phyloP scores from a whole-genome alignment of 192 early-diverging fungal genomes.

The Coemansia sp. region DNA sequence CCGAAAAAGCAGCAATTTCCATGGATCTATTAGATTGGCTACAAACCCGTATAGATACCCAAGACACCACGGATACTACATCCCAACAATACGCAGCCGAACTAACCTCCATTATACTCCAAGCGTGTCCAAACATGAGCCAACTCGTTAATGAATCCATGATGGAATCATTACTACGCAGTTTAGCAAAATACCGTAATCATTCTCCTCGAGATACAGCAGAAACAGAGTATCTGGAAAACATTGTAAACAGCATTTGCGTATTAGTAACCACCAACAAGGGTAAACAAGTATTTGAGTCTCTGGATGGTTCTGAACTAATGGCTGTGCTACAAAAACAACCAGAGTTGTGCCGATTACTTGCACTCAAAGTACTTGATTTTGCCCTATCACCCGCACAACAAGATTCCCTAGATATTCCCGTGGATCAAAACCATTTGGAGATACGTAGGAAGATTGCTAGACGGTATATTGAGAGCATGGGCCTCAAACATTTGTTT shows the following conservation, averaged over 20 bases:
- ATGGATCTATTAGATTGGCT: slow-evolving; percentile 75
- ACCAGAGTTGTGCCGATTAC: slow-evolving; percentile 71
- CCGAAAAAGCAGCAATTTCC: slow-evolving; percentile 60
- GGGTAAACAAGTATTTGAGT: slow-evolving; percentile 71
- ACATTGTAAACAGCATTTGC: slow-evolving; percentile 81
- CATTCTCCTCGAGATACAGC: slow-evolving; percentile 76
- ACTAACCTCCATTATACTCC: slow-evolving; percentile 79
- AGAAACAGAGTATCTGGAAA: slow-evolving; percentile 91
- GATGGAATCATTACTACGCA: slow-evolving; percentile 66
- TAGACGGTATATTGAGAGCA: slow-evolving; percentile 72
- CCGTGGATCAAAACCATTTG: not conserved
- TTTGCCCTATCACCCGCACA: slow-evolving; percentile 60
- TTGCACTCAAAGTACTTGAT: slow-evolving; percentile 84
- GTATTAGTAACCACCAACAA: slow-evolving; percentile 61
- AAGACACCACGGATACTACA: slow-evolving; percentile 65
- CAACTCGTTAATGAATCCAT: slow-evolving; percentile 48
- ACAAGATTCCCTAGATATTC: not conserved
- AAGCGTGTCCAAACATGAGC: slow-evolving; percentile 54
- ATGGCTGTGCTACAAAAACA: slow-evolving; percentile 91
- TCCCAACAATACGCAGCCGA: slow-evolving; percentile 88
- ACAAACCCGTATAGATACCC: slow-evolving; percentile 53
- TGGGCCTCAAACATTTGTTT: slow-evolving; percentile 84
- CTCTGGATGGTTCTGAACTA: slow-evolving; percentile 85
- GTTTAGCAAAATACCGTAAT: slow-evolving; percentile 61
- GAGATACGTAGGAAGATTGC: slow-evolving; percentile 52